Base-by-base conservation (phyloP, 2,329 filamentous ascomycete genomes). In the Aciculosporium take region DNA sequence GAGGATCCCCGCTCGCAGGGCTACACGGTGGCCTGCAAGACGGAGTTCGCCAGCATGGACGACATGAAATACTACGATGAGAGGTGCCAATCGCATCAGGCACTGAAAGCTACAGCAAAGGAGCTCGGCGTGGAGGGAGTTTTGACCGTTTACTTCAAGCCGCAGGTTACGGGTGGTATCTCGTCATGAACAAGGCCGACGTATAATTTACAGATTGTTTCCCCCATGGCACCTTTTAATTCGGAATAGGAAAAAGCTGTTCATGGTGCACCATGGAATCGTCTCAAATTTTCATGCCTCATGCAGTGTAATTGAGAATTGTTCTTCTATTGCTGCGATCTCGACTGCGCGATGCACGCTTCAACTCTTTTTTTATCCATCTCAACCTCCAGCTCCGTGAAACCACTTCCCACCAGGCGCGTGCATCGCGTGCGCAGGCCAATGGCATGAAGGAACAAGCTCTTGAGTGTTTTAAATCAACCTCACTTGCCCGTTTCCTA, bases 61-160 rank as follows among this genome's bases (percentile, higher is more conserved):
- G 81, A 84, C 56, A 76, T 84, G 72, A 66, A 73, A 49, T 85
- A 72, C 61, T 85, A 83, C 56, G 80, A 84, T 55, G 63, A 65
- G 8, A 65, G 55, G 41, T 70, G 67, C 49, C 44, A 51, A n/a
- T 65, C 64, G 2, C 68, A 71, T 47, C 49, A 52, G 43, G 54
- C 47, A 20, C 58, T 71, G 44, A 69, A 66, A 56, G 52, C 50
- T 27, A 47, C 50, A 2, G 61, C 58, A 12, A 52, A 52, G 47
- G 49, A 43, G 15, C 46, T 67, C 21, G 51, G 48, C 6, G 44
- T 65, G 7, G 49, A 58, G 28, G 65, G 61, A 13, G 44, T 64
- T 21, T 38, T 67, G 50, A 65, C 61, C 12, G 59, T 67, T 17
- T 66, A 57, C 47, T 64, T 66, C 40, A 61, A 60, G 50, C 58